These are phyloP conservation scores for Microdochium nivale DNA, from an alignment of 2,329 filamentous ascomycete genomes.

Conservation along the genomic window DNA sequence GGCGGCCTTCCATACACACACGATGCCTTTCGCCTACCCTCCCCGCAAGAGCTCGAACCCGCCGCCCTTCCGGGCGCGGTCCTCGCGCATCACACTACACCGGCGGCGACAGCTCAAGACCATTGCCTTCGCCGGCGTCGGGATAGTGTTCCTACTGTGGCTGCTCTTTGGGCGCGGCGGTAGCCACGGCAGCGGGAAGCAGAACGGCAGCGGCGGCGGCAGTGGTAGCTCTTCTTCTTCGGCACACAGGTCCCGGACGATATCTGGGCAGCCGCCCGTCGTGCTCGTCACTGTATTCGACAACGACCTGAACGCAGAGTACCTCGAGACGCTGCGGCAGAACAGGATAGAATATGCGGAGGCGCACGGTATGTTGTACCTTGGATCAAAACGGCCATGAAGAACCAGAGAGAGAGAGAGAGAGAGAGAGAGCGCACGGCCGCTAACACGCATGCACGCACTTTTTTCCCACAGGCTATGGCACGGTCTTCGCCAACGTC, in stretches of 20 bases:
- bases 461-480: constrained; percentile 57
- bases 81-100: constrained; percentile 42
- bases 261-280: constrained; percentile 48
- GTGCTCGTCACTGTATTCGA: constrained; percentile 86
- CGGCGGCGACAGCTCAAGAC: constrained; percentile 57
- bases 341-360: constrained; percentile 81
- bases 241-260: constrained; percentile 22
- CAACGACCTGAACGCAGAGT: constrained; percentile 53
- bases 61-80: constrained; percentile 55
- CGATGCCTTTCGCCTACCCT: constrained; percentile 86
- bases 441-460: background rate
- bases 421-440: background rate
- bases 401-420: background rate
- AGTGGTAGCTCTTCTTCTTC: constrained; percentile 7
- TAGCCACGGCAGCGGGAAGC: constrained; percentile 22
- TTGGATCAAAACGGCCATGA: background rate
- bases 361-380: constrained; percentile 57
- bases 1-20: constrained; percentile 10
- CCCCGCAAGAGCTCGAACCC: constrained; percentile 75
- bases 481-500: constrained; percentile 71
- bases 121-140: constrained; percentile 44
- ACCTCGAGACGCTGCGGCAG: constrained; percentile 65
- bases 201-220: background rate
- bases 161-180: constrained; percentile 28
- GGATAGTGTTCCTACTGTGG: constrained; percentile 51